These are phyloP conservation scores for Aristolochia contorta DNA, from an alignment of 164 flowering plant species.

Conservation along the genomic window DNA sequence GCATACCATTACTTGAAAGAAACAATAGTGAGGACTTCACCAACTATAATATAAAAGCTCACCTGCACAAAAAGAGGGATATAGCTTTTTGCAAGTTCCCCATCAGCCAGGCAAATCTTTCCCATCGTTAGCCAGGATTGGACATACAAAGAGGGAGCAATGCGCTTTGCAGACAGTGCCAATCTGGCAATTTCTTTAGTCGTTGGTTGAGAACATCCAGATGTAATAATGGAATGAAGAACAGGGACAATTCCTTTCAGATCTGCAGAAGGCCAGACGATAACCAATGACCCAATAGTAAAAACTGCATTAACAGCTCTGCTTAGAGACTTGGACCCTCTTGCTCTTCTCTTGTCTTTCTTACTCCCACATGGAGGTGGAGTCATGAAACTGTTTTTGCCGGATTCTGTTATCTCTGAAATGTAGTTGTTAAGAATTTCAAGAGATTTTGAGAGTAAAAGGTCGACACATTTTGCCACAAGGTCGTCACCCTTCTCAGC, in stretches of 20 bases:
- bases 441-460: slow-evolving; percentile 61
- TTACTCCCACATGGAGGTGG: slow-evolving; percentile 37
- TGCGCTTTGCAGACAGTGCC: slow-evolving; percentile 36
- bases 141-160: slow-evolving; percentile 61
- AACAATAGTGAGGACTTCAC: not conserved
- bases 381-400: slow-evolving; percentile 37
- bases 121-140: slow-evolving; percentile 97
- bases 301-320: slow-evolving; percentile 60
- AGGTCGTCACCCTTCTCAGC: slow-evolving; percentile 61
- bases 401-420: slow-evolving; percentile 28
- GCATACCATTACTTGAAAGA: not conserved
- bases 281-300: slow-evolving; percentile 74
- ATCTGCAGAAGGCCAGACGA: slow-evolving; percentile 69
- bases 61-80: slow-evolving; percentile 97
- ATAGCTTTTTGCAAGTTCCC: slow-evolving; percentile 75
- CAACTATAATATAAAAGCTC: not conserved
- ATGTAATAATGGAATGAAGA: slow-evolving; percentile 73
- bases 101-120: slow-evolving; percentile 91
- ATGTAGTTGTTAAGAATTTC: slow-evolving; percentile 44
- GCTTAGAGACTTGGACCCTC: slow-evolving; percentile 17
- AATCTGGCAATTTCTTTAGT: slow-evolving; percentile 35
- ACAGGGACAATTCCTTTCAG: slow-evolving; percentile 45
- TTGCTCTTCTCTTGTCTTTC: slow-evolving; percentile 25
- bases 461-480: slow-evolving; percentile 53
- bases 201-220: slow-evolving; percentile 44